Conservation (phyloP, 768 basidiomycete genomes). For the Amanita muscaria region DNA sequence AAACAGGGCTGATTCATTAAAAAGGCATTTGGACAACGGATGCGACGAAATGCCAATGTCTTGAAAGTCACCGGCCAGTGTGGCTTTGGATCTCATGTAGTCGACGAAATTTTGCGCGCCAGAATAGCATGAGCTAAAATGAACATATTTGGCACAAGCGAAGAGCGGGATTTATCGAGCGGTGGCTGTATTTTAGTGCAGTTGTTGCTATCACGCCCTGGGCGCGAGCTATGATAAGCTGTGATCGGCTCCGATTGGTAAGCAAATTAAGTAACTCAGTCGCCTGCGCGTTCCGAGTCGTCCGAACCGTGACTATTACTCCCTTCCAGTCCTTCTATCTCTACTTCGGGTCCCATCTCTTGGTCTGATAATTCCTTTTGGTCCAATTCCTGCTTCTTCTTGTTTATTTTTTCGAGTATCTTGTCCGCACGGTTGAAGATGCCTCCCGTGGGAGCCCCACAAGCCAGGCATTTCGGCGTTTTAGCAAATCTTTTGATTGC, state of each 20-base stretch:
- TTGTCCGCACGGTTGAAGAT: slow-evolving; percentile 97
- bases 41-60: slow-evolving; percentile 66
- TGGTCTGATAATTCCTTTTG: slow-evolving; percentile 40
- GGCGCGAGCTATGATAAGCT: background rate
- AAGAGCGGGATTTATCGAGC: too few relatives aligned
- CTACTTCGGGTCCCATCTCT: slow-evolving; percentile 31
- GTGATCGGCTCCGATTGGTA: background rate
- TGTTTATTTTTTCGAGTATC: slow-evolving; percentile 79
- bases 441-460: slow-evolving; percentile 86
- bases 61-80: too few relatives aligned
- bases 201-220: background rate
- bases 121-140: too few relatives aligned
- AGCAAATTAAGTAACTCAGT: background rate
- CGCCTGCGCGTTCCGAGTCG: slow-evolving; percentile 17
- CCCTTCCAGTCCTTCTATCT: slow-evolving; percentile 52
- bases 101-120: too few relatives aligned
- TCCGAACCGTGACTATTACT: slow-evolving; percentile 28
- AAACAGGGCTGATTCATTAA: slow-evolving; percentile 56
- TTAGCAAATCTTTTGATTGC: slow-evolving; percentile 92
- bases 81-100: too few relatives aligned
- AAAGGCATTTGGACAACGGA: slow-evolving; percentile 76
- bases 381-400: slow-evolving; percentile 53
- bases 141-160: too few relatives aligned
- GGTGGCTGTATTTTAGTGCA: too few relatives aligned
- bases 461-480: slow-evolving; percentile 93